A percentile compares a stretch with the other conserved stretches of the same genome.
These are phyloP conservation scores for Durusdinium trenchii DNA, from an alignment of 73 alveolate species.

Conservation along the genomic window DNA sequence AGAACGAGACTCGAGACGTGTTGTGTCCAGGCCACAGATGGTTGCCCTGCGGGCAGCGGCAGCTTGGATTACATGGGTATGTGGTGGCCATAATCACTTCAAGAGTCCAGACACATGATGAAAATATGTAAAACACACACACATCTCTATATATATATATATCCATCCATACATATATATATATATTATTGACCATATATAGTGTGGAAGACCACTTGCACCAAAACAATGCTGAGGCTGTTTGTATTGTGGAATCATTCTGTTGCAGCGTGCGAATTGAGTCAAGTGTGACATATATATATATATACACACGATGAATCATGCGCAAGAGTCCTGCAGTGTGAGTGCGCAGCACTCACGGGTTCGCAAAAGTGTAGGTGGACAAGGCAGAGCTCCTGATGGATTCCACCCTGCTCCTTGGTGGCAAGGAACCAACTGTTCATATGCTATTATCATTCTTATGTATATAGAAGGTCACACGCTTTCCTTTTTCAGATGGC, in stretches of 20 bases:
- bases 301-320: background rate
- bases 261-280: background rate
- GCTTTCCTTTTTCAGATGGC: background rate
- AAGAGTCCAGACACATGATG: background rate
- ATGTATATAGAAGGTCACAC: background rate
- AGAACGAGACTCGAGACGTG: too few relatives aligned
- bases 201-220: too few relatives aligned
- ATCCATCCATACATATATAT: too few relatives aligned
- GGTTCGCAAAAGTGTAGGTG: background rate
- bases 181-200: too few relatives aligned
- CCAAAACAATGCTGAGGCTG: too few relatives aligned
- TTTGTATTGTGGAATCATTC: background rate
- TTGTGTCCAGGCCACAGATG: constrained; percentile 62
- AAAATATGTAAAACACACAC: too few relatives aligned
- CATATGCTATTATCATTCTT: background rate
- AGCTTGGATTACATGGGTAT: background rate
- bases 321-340: background rate
- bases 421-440: background rate
- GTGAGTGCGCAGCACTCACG: background rate
- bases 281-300: background rate
- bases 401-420: constrained; percentile 26
- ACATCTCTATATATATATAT: too few relatives aligned
- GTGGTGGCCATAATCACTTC: background rate
- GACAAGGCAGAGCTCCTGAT: constrained; percentile 63
- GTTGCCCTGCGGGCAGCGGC: constrained; percentile 73